Percentiles rank a stretch among this genome's conserved stretches.
Conservation (phyloP, 352 stramenopile genomes). For the Peronosclerospora sorghi region DNA sequence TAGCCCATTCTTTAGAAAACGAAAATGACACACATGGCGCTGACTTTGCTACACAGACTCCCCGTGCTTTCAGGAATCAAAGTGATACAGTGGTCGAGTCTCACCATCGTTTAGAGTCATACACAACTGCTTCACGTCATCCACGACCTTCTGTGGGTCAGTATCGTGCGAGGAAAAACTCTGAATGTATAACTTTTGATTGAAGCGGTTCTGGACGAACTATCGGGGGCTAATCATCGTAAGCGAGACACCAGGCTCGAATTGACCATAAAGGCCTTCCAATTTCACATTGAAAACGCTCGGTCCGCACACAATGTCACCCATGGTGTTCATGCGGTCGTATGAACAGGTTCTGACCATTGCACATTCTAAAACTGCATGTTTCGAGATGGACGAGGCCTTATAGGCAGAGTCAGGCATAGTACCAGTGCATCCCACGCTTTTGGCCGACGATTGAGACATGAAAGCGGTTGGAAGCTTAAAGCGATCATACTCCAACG, state of each 20-base stretch:
- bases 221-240: conserved; percentile 73
- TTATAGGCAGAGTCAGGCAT: conserved; percentile 42
- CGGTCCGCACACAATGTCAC: conserved; percentile 57
- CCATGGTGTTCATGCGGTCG: conserved; percentile 73
- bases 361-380: conserved; percentile 43
- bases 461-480: conserved; percentile 49
- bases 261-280: conserved; percentile 70
- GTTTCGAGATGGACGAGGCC: conserved; percentile 37
- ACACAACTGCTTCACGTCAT: conserved; percentile 46
- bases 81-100: conserved; percentile 66
- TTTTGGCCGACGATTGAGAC: conserved; percentile 33
- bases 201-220: conserved; percentile 75
- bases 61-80: conserved; percentile 59
- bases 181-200: conserved; percentile 69
- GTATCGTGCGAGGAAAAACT: conserved; percentile 54
- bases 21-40: conserved; percentile 77
- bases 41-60: conserved; percentile 45
- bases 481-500: conserved; percentile 54
- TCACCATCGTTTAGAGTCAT: conserved; percentile 46
- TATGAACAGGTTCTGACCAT: conserved; percentile 80
- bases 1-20: conserved; percentile 52
- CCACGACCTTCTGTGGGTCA: conserved; percentile 49
- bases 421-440: conserved; percentile 51
- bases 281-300: conserved; percentile 77
- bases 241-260: conserved; percentile 62